Base-by-base conservation (phyloP, 371 early-diverging fungal species). In the Mucor circinelloides region DNA sequence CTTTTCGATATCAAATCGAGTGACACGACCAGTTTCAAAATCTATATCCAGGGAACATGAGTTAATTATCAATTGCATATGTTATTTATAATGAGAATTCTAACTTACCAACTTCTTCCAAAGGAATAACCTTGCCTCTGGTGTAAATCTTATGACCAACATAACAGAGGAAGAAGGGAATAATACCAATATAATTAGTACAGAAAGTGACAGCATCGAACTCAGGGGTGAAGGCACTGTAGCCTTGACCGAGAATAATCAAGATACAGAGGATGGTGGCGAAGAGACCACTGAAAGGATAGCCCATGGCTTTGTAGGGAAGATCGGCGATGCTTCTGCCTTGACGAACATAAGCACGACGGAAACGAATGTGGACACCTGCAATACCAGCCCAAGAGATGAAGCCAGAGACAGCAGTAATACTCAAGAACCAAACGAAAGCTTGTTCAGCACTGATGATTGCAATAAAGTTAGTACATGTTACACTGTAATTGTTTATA, bases 321-420 rank as follows among this genome's bases (percentile, higher is more conserved):
- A 96, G 77, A 21, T 90, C 91, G 0, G 72, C 63, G 31, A 90
- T 70, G 19, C 72, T 70, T 55, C 84, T 83, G 10, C 92, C 93
- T 72, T 96, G 96, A 5, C 83, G 81, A 28, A 81, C 69, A 69
- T 87, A 91, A 25, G 94, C 95, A 17, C 78, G 81, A 28, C 95
- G 93, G 90, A 95, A 95, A 13, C 95, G 91, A 69, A 91, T 74
- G 72, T 95, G 94, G 23, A 88, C 85, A 66, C 86, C 72, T n/a
- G 84, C 79, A 66, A 96, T 95, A 60, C 87, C 86, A 50, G 86
- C 58, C 95, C 96, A 96, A 61, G 87, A 87, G 55, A 91, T 76
- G 63, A 94, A 90, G 56, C 94, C 91, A 25, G 91, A 84, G 15
- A 91, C 82, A 4, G 91, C 90, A 54, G 91, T 85, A 54, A 95